Evolutionary conservation across 495 filamentous ascomycete genomes (phyloP).

Genomic region (Neurospora discreta): DNA sequence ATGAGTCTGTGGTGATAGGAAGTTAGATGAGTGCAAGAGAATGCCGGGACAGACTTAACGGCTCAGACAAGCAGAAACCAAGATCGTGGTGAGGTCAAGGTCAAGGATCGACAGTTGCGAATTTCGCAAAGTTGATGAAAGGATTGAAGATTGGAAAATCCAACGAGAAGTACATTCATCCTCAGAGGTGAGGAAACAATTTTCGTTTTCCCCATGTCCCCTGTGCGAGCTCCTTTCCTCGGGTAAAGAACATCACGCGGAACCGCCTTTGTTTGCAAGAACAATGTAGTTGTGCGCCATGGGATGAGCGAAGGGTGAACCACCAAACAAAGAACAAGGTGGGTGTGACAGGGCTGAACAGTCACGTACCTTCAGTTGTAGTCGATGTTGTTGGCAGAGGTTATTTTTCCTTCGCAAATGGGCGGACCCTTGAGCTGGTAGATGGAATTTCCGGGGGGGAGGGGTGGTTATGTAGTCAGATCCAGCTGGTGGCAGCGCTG

Average conservation of each 20-base stretch:
- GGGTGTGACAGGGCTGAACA: neutral
- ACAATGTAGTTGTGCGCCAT: neutral
- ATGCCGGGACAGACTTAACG: neutral
- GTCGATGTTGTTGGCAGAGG: neutral
- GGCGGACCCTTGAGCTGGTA: neutral
- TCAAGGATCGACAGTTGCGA: neutral
- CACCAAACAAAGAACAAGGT: neutral
- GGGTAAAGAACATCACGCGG: neutral
- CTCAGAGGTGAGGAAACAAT: neutral
- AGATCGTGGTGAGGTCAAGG: neutral
- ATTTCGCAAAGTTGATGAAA: neutral
- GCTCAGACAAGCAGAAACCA: neutral
- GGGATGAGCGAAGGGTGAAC: neutral
- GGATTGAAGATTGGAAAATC: neutral
- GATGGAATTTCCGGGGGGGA: neutral
- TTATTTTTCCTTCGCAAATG: neutral
- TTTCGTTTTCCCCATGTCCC: neutral
- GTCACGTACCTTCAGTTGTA: neutral
- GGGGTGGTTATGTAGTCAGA: conserved; percentile 18
- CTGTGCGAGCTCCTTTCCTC: neutral
- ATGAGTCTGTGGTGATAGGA: neutral
- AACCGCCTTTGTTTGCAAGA: neutral
- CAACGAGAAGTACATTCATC: neutral
- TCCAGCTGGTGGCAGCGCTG: conserved; percentile 29
- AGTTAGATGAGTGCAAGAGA: conserved; percentile 11